Conservation (phyloP, 352 stramenopile species). For the Phytophthora ohioensis region DNA sequence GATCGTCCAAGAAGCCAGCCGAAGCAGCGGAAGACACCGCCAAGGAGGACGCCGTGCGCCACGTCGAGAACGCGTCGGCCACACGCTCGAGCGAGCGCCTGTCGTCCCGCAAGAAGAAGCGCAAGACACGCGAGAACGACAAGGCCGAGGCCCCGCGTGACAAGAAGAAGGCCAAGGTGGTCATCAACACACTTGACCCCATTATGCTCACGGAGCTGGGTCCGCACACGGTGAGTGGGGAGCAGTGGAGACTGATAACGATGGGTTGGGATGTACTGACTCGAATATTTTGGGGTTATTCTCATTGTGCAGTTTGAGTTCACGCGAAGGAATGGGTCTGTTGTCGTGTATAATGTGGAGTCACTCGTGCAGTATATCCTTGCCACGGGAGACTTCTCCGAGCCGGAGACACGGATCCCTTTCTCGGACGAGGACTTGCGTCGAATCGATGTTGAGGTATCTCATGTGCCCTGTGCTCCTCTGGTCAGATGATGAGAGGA, state of each 20-base stretch:
- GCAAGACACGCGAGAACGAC: conserved; percentile 47
- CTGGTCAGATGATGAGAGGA: conserved; percentile 41
- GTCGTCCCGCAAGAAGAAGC: conserved; percentile 58
- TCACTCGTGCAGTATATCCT: conserved; percentile 91
- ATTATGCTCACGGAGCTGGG: conserved; percentile 89
- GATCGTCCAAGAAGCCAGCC: conserved; percentile 21
- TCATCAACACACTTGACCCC: conserved; percentile 85
- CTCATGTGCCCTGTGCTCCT: conserved; percentile 30
- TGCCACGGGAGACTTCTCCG: conserved; percentile 88
- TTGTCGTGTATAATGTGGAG: conserved; percentile 90
- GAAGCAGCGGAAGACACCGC: neutral
- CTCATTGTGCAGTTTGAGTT: conserved; percentile 76
- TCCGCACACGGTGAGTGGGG: conserved; percentile 67
- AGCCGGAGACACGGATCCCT: conserved; percentile 88
- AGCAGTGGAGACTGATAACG: neutral
- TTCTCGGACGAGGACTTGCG: conserved; percentile 87
- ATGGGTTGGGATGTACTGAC: conserved; percentile 26
- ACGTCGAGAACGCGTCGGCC: conserved; percentile 28
- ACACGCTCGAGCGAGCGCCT: conserved; percentile 68
- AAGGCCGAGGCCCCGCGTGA: conserved; percentile 20
- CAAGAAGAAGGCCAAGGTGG: conserved; percentile 66
- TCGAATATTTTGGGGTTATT: conserved; percentile 14
- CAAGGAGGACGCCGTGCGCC: conserved; percentile 30
- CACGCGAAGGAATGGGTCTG: conserved; percentile 79
- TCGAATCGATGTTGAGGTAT: conserved; percentile 78